These are phyloP conservation scores for Dichomitus squalens DNA, from an alignment of 1,284 basidiomycete species.

Conservation along the genomic window DNA sequence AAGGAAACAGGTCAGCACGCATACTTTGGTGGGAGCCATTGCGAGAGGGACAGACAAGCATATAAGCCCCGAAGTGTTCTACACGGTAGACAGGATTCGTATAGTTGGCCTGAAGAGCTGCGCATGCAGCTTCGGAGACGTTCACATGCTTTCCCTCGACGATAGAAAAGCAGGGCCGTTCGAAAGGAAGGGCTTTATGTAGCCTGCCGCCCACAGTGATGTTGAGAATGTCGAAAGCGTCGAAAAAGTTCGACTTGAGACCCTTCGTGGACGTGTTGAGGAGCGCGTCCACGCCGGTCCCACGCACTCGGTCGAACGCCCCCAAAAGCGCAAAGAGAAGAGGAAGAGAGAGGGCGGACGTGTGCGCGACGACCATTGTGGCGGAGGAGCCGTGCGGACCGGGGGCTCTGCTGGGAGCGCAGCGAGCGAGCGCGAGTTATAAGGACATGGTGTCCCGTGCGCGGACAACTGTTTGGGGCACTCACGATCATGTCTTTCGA, in stretches of 20 bases:
- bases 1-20: not conserved
- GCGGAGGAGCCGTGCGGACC: not conserved
- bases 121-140: slow-evolving; percentile 29
- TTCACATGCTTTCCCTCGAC: slow-evolving; percentile 27
- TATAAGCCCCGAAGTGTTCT: slow-evolving; percentile 31
- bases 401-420: not conserved
- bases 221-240: slow-evolving; percentile 41
- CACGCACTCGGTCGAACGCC: not conserved
- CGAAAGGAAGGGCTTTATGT: slow-evolving; percentile 29
- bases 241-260: slow-evolving; percentile 36
- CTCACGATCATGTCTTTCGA: not conserved
- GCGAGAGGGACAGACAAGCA: slow-evolving; percentile 28
- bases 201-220: slow-evolving; percentile 35
- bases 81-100: slow-evolving; percentile 30
- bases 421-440: not conserved
- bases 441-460: no score
- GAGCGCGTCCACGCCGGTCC: slow-evolving; percentile 58
- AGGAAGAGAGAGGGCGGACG: not conserved
- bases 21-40: not conserved
- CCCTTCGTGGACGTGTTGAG: slow-evolving; percentile 29
- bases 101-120: slow-evolving; percentile 33
- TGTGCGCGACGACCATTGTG: slow-evolving; percentile 7
- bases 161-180: slow-evolving; percentile 35
- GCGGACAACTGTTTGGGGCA: no score
- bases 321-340: slow-evolving; percentile 2